Evolutionary conservation across 2,329 filamentous ascomycete species (phyloP), one percentile per base, ranked within the genome.

Genomic region (Phyllosticta citriasiana): DNA sequence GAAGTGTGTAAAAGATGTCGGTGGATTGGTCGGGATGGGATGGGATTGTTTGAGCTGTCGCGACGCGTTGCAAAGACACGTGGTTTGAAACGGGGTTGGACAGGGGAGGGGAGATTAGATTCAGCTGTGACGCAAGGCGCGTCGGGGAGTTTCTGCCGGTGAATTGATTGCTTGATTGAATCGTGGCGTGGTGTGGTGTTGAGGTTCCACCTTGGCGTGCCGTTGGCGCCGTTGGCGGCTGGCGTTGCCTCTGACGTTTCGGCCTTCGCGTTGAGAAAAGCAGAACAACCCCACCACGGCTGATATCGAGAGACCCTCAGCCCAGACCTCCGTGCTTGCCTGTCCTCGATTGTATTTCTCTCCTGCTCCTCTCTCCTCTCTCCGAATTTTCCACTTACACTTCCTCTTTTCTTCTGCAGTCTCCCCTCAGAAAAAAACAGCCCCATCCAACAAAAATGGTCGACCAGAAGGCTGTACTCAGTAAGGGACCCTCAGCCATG

Each of bases 391-490:
- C 19, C 40, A 47, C 40, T 47, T 4, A 47, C 40, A 5, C 19
- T 22, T 22, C n/a, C 16, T 47, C 25, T 27, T 53, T 53, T 27
- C 22, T 25, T 8, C 22, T 25, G 25, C 12, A 53, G 52, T 22
- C 22, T 25, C n/a, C 22, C 52, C 19, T n/a, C 22, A 25, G 25
- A 22, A 53, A 24, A 53, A 53, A 53, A 53, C 22, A 25, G 8
- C 52, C 19, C 52, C 63, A 58, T 62, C 67, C 63, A 65, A 67
- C 75, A 80, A 72, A 47, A 66, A 88, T 88, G 85, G 80, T 80
- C 65, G 78, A 88, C 71, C 84, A 88, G 65, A 88, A 88, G 76
- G 81, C 82, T 65, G 86, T 85, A 65, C 79, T 89, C 69, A 88
- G 60, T 62, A 62, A 62, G 60, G 26, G 26, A 24, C 51, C 33